Percentiles rank a stretch among this genome's conserved stretches.
Conservation (phyloP, 495 filamentous ascomycete species). For the Aspergillus cavernicola region DNA sequence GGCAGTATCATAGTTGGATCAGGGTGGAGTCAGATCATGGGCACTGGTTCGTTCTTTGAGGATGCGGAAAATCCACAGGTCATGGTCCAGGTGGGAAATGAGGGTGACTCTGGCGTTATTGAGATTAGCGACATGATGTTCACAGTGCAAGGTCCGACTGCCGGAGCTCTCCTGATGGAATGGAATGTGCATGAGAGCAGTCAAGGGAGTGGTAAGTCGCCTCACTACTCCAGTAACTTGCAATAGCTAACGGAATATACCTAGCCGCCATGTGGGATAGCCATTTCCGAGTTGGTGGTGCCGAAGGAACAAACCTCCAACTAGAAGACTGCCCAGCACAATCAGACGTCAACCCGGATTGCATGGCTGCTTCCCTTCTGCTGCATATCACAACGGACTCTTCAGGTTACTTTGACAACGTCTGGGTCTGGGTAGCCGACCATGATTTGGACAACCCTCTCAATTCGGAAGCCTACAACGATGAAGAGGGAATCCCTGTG, state of each 20-base stretch:
- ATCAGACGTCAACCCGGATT: slow-evolving; percentile 43
- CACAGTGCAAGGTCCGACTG: slow-evolving; percentile 61
- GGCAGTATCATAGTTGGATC: slow-evolving; percentile 67
- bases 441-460: slow-evolving; percentile 57
- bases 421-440: slow-evolving; percentile 62
- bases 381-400: slow-evolving; percentile 53
- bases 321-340: slow-evolving; percentile 59
- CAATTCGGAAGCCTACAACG: not conserved
- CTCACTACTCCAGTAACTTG: no score
- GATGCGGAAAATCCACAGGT: slow-evolving; percentile 62
- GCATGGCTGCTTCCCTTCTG: slow-evolving; percentile 55
- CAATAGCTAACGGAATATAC: not conserved
- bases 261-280: slow-evolving; percentile 40
- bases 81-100: slow-evolving; percentile 69
- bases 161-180: slow-evolving; percentile 77
- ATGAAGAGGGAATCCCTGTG: no score
- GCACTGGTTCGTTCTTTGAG: slow-evolving; percentile 60
- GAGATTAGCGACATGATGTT: slow-evolving; percentile 83
- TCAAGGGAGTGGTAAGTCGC: slow-evolving; percentile 59
- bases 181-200: slow-evolving; percentile 68
- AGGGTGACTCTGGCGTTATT: slow-evolving; percentile 66
- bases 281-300: slow-evolving; percentile 73
- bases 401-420: slow-evolving; percentile 57
- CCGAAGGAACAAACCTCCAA: slow-evolving; percentile 69
- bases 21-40: slow-evolving; percentile 78